Conservation (phyloP, 129 eudicot species). For the Solidago caesia region DNA sequence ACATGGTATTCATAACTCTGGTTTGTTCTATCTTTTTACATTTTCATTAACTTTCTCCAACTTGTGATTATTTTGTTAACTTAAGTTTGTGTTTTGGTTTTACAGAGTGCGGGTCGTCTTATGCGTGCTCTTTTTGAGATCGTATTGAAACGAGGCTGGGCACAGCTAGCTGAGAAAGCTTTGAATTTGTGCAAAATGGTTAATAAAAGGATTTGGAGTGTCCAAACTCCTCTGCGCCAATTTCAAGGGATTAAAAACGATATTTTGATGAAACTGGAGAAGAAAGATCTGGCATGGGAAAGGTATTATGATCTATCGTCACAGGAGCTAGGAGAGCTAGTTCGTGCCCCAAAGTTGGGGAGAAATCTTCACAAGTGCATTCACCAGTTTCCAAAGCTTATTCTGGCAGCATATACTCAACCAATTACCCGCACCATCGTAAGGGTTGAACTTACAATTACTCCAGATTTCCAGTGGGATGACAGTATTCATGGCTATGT, state of each 20-base stretch:
- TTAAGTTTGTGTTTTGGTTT: conserved; percentile 9
- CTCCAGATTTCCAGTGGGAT: conserved; percentile 93
- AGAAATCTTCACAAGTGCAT: conserved; percentile 61
- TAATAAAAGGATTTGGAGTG: conserved; percentile 87
- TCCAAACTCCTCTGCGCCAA: conserved; percentile 94
- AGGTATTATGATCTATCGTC: conserved; percentile 85
- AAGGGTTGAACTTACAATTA: conserved; percentile 70
- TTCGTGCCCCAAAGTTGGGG: conserved; percentile 67
- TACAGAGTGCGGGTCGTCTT: conserved; percentile 97
- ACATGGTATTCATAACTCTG: conserved; percentile 93
- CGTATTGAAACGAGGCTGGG: conserved; percentile 94
- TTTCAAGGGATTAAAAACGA: conserved; percentile 73
- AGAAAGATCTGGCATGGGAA: conserved; percentile 91
- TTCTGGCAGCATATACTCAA: conserved; percentile 77
- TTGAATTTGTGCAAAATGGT: conserved; percentile 87
- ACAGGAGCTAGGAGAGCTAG: conserved; percentile 83
- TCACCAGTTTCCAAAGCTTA: conserved; percentile 89
- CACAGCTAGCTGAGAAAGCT: conserved; percentile 88
- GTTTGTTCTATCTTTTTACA: conserved; percentile 33
- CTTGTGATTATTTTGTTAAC: neutral
- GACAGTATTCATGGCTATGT: conserved; percentile 86
- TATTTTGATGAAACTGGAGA: conserved; percentile 71
- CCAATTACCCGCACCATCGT: conserved; percentile 90
- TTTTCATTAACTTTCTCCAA: neutral
- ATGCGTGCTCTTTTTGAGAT: conserved; percentile 95